Base-by-base conservation (phyloP, 1,284 basidiomycete species). In the Sporisorium graminicola region DNA sequence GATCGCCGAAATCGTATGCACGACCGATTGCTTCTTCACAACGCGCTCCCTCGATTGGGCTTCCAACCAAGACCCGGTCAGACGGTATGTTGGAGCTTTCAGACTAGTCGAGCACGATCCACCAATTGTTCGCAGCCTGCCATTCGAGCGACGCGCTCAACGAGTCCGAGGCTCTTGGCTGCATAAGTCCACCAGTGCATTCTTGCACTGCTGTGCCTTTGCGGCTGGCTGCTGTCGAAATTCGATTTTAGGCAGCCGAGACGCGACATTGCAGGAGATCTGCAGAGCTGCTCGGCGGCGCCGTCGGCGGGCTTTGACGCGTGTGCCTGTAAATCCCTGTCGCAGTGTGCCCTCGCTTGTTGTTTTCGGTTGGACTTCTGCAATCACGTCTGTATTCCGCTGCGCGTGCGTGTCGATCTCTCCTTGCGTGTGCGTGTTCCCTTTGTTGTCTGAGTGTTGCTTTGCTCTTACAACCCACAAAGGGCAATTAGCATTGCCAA, bases 361-460 rank as follows among this genome's bases (percentile, higher is more conserved):
- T 27, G 31, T 50, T 27, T 50, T 33, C 16, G 40, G 52, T 53
- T 53, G 37, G 26, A 24, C 58, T 49, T 49, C 47, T 51, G 50
- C 49, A 50, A 3, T n/a, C 29, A n/a, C 27, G 3, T n/a, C n/a
- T 33, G 33, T 52, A 12, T 26, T 37, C 51, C 22, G 51, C 51
- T 31, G 47, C 40, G 53, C 22, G 31, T 55, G 26, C 33, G 16
- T 53, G 49, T 51, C 31, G 49, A 20, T 55, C 40, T 24, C 42
- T 2, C 14, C 2, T 16, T 10, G n/a, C 22, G n/a, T n/a, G n/a
- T 14, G 12, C 46, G 26, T 22, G 8, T 46, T 46, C 44, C 43
- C 22, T 53, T 53, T 24, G 12, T 33, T 59, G 53, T 56, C 37
- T 57, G 46, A 59, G 64, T 66, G 64, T 60, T 60, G 65, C 37